phyloP scores from a whole-genome alignment of 495 filamentous ascomycete genomes.

The Tuber microsphaerosporum region DNA sequence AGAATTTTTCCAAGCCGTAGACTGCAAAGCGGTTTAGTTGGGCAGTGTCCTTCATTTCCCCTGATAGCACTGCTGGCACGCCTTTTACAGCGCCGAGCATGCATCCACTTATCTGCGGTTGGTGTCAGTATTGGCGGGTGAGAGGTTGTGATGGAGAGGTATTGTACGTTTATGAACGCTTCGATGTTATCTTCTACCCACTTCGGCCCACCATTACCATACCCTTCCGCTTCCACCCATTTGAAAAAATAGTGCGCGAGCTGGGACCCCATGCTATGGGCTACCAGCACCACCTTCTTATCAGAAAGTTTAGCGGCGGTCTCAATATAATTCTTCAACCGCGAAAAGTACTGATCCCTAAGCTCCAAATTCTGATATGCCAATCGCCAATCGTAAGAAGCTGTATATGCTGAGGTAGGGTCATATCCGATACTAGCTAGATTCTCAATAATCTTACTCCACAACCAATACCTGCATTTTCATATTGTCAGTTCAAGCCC shows the following conservation, averaged over 20 bases:
- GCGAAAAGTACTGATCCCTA: slow-evolving; percentile 87
- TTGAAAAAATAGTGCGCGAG: slow-evolving; percentile 96
- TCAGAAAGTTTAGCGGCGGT: slow-evolving; percentile 59
- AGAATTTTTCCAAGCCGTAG: slow-evolving; percentile 92
- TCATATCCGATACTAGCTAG: slow-evolving; percentile 93
- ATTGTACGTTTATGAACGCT: slow-evolving; percentile 72
- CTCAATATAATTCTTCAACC: slow-evolving; percentile 84
- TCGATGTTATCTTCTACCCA: slow-evolving; percentile 92
- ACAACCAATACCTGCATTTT: slow-evolving; percentile 85
- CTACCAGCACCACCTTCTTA: slow-evolving; percentile 78
- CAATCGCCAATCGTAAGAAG: slow-evolving; percentile 97
- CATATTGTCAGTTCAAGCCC: slow-evolving; percentile 37
- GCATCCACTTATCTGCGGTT: slow-evolving; percentile 67
- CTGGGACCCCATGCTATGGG: slow-evolving; percentile 95
- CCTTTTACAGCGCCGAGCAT: slow-evolving; percentile 96
- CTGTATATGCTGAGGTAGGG: slow-evolving; percentile 88
- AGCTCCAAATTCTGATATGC: slow-evolving; percentile 80
- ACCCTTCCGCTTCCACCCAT: slow-evolving; percentile 76
- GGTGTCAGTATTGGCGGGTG: slow-evolving; percentile 2
- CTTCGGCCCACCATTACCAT: slow-evolving; percentile 71
- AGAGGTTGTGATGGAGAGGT: slow-evolving; percentile 6
- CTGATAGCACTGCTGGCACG: slow-evolving; percentile 80
- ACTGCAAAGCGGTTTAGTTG: slow-evolving; percentile 97
- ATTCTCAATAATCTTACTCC: slow-evolving; percentile 97
- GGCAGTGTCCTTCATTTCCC: slow-evolving; percentile 96